phyloP scores from a whole-genome alignment of 768 basidiomycete species.

The Collybiopsis luxurians region DNA sequence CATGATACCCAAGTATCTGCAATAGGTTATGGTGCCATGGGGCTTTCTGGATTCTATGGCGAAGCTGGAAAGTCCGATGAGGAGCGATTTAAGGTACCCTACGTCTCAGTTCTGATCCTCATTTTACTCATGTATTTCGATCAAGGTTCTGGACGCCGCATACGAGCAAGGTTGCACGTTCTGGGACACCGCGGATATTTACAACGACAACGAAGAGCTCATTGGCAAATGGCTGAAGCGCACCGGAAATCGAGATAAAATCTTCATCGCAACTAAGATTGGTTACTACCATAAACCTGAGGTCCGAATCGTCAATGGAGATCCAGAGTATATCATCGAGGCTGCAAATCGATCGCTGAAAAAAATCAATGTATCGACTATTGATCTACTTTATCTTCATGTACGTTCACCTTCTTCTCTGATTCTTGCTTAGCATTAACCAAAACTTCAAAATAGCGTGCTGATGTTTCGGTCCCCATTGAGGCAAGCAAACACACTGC shows the following conservation, averaged over 20 bases:
- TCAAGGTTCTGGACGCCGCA: constrained; percentile 36
- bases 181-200: constrained; percentile 44
- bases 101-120: not conserved
- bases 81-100: constrained; percentile 44
- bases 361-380: constrained; percentile 35
- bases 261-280: constrained; percentile 52
- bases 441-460: not conserved
- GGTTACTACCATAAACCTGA: constrained; percentile 19
- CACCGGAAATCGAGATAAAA: constrained; percentile 36
- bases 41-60: constrained; percentile 37
- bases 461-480: constrained; percentile 33
- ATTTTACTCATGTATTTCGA: not conserved
- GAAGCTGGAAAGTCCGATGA: constrained; percentile 40
- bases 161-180: constrained; percentile 35
- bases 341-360: constrained; percentile 37
- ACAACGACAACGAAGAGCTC: constrained; percentile 36
- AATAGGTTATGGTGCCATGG: constrained; percentile 54
- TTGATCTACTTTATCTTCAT: constrained; percentile 51
- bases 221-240: constrained; percentile 43
- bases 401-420: constrained; percentile 13
- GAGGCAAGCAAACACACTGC: constrained; percentile 29
- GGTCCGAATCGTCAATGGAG: constrained; percentile 16
- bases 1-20: constrained; percentile 33
- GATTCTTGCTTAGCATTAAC: not conserved
- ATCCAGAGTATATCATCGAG: constrained; percentile 36